Evolutionary conservation across 306 rosid species (phyloP).

Genomic region (Fragaria iinumae): DNA sequence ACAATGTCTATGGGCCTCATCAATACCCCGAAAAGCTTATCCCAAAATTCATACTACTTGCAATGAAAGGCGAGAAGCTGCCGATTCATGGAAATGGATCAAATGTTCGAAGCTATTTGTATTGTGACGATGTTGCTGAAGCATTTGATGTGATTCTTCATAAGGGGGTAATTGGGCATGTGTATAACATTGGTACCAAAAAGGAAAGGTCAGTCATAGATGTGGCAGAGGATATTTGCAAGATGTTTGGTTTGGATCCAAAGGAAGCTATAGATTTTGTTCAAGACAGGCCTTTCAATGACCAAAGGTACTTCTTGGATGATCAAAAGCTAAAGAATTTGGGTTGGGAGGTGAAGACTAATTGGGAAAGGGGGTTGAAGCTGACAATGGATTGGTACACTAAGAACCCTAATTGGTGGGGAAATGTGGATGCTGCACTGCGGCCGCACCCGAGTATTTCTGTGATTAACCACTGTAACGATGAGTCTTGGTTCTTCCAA

Average conservation of each 20-base stretch:
- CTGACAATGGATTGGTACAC: slow-evolving; percentile 65
- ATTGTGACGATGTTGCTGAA: slow-evolving; percentile 61
- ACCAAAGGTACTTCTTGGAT: slow-evolving; percentile 68
- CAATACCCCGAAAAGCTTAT: slow-evolving; percentile 76
- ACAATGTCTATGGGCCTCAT: slow-evolving; percentile 71
- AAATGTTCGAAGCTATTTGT: slow-evolving; percentile 70
- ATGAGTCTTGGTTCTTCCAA: slow-evolving; percentile 51
- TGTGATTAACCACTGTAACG: slow-evolving; percentile 43
- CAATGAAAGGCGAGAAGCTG: slow-evolving; percentile 65
- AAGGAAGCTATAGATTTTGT: slow-evolving; percentile 53
- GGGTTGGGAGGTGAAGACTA: slow-evolving; percentile 63
- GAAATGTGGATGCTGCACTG: slow-evolving; percentile 64
- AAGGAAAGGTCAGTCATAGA: slow-evolving; percentile 61
- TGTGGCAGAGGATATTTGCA: slow-evolving; percentile 59
- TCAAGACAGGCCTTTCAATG: slow-evolving; percentile 78
- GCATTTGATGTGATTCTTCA: slow-evolving; percentile 85
- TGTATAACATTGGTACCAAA: slow-evolving; percentile 64
- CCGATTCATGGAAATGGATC: slow-evolving; percentile 77
- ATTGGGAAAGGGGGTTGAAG: slow-evolving; percentile 67
- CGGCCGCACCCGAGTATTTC: slow-evolving; percentile 60
- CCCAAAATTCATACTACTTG: slow-evolving; percentile 60
- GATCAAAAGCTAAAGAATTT: slow-evolving; percentile 66
- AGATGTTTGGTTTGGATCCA: slow-evolving; percentile 40
- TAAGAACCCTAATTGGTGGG: slow-evolving; percentile 69
- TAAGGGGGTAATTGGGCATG: slow-evolving; percentile 61